Evolutionary conservation across 176 grass and related monocot species (phyloP), one percentile per base, ranked within the genome.

Genomic region (Carex cristatella): DNA sequence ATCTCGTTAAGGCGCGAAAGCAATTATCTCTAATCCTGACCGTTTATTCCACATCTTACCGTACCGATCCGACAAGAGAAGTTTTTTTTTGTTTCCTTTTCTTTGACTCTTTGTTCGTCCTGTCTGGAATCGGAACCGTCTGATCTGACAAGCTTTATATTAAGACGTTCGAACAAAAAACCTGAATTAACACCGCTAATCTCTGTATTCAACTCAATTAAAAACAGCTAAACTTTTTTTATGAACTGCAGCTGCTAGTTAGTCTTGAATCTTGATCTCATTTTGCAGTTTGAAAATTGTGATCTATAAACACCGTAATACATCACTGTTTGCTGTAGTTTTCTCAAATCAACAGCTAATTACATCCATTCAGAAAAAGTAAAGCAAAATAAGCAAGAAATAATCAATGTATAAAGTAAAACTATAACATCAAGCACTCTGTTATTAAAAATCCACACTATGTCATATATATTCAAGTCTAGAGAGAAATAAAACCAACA

Each of bases 21-120:
- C 32, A 11, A 5, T 9, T 35, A 1, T 12, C 7, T 62, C 32
- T 3, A 38, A 81, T 81, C 59, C 10, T 19, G 4, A 40, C 2
- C 60, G 79, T 81, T 63, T 1, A 46, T 81, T 81, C 7, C 37
- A 23, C 5, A 81, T 81, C 79, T 57, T 44, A 81, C 78, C 78
- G 78, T 1, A 19, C 15, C 5, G 38, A 71, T 10, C 68, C 14
- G 2, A 71, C 33, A 37, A 69, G 1, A 32, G 62, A 35, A 48
- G 23, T 0, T 0, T n/a, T 5, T 2, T 71, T 71, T 71, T n/a
- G 69, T 27, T 3, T 3, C 8, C n/a, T 27, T 73, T 27, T 12
- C 3, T 12, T 49, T 27, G 15, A 51, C 12, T 12, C 3, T 12
- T 49, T 27, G 15, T 71, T 27, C 35, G 69, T 48, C 38, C 40